Conservation (phyloP, 2,329 filamentous ascomycete genomes). For the Cladosporium velox region DNA sequence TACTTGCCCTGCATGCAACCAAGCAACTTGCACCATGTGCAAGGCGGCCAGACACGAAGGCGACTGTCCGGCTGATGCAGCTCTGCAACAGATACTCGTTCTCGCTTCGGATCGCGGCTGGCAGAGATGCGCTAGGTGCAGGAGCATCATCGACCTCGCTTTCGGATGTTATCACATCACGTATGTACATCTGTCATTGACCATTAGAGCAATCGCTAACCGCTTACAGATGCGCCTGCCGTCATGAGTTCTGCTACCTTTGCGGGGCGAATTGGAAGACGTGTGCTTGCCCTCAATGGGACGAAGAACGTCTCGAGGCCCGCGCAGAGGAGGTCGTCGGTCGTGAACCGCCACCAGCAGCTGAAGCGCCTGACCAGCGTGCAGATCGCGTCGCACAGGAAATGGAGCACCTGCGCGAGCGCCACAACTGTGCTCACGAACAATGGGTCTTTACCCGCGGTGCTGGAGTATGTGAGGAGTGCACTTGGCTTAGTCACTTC, state of each 20-base stretch:
- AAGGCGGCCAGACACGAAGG: slow-evolving; percentile 47
- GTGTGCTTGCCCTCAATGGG: slow-evolving; percentile 27
- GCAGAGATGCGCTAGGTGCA: slow-evolving; percentile 54
- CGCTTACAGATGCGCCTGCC: not conserved
- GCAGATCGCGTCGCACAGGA: not conserved
- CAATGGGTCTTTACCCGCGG: slow-evolving; percentile 43
- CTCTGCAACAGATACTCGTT: slow-evolving; percentile 43
- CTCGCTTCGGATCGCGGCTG: slow-evolving; percentile 50
- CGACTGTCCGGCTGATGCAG: slow-evolving; percentile 52
- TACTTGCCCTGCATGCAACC: slow-evolving; percentile 46
- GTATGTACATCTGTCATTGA: not conserved
- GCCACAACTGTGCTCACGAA: slow-evolving; percentile 47
- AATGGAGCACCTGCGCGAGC: slow-evolving; percentile 36
- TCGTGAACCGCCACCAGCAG: slow-evolving; percentile 24
- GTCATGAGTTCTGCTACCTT: slow-evolving; percentile 34
- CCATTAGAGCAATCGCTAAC: not conserved
- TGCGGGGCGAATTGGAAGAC: slow-evolving; percentile 34
- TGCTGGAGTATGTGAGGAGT: slow-evolving; percentile 47
- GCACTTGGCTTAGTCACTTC: slow-evolving; percentile 38
- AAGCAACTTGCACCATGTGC: slow-evolving; percentile 54
- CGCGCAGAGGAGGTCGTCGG: slow-evolving; percentile 13
- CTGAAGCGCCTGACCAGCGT: not conserved
- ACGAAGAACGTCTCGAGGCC: slow-evolving; percentile 27
- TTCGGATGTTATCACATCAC: slow-evolving; percentile 59
- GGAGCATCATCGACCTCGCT: slow-evolving; percentile 50